These are phyloP conservation scores for Neofusicoccum kwambonambiense DNA, from an alignment of 2,329 filamentous ascomycete species.

Conservation along the genomic window DNA sequence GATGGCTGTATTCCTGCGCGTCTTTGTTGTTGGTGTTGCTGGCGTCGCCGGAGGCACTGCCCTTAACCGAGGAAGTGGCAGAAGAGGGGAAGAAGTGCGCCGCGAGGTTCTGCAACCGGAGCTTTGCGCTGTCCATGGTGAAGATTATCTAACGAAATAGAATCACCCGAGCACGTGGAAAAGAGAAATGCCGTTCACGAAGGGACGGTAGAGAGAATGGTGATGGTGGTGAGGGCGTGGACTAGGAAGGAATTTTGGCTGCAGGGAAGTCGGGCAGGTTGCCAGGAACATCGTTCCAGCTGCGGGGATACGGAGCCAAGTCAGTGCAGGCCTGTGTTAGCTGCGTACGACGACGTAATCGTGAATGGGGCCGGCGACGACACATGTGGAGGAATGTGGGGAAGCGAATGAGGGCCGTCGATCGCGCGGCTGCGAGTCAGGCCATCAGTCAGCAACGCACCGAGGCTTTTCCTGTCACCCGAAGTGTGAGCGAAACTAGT, in stretches of 20 bases:
- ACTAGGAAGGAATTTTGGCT: neutral
- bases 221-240: neutral
- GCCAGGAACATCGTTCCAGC: neutral
- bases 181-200: neutral
- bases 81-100: conserved; percentile 35
- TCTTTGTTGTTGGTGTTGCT: conserved; percentile 39
- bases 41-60: conserved; percentile 22
- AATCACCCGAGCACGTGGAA: neutral
- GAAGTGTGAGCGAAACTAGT: conserved; percentile 1
- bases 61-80: conserved; percentile 29
- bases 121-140: conserved; percentile 6
- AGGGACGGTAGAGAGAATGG: neutral
- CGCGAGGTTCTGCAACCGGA: conserved; percentile 37
- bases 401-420: conserved; percentile 28
- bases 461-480: neutral
- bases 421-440: neutral
- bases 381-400: conserved; percentile 26
- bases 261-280: neutral
- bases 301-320: neutral
- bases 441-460: neutral
- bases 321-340: neutral
- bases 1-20: conserved; percentile 43
- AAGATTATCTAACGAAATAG: neutral
- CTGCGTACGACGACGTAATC: neutral
- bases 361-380: conserved; percentile 3